These are phyloP conservation scores for Cubamyces sp. DNA, from an alignment of 768 basidiomycete species.

Conservation along the genomic window DNA sequence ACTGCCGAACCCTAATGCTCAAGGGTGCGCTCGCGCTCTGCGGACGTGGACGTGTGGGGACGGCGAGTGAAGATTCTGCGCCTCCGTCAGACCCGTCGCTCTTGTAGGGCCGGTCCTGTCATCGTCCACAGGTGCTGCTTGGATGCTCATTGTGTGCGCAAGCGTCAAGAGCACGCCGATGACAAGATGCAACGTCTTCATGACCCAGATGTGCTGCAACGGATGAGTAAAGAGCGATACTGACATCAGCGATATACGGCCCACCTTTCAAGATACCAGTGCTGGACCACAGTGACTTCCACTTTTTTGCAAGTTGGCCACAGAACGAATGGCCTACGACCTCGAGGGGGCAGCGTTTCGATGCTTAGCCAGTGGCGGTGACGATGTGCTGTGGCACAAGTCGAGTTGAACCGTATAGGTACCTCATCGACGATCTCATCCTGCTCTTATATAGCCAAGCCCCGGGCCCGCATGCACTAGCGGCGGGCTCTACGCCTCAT, in stretches of 20 bases:
- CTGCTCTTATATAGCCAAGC: background rate
- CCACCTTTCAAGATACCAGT: too few species aligned
- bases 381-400: too few species aligned
- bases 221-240: too few species aligned
- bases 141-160: background rate
- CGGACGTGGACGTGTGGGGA: conserved; percentile 2
- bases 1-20: background rate
- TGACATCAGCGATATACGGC: too few species aligned
- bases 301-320: too few species aligned
- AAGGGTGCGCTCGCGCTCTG: conserved; percentile 6
- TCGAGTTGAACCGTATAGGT: background rate
- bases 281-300: too few species aligned
- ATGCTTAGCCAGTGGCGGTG: too few species aligned
- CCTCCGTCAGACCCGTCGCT: too few species aligned
- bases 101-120: background rate
- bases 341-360: too few species aligned
- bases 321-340: too few species aligned
- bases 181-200: background rate
- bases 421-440: background rate
- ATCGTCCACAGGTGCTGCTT: conserved; percentile 1
- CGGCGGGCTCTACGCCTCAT: background rate
- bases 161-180: background rate
- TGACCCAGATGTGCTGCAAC: too few species aligned
- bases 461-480: background rate
- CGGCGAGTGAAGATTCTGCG: background rate